Evolutionary conservation across 371 early-diverging fungal genomes (phyloP), one percentile per base, ranked within the genome.

Genomic region (Syncephalastrum monosporum): DNA sequence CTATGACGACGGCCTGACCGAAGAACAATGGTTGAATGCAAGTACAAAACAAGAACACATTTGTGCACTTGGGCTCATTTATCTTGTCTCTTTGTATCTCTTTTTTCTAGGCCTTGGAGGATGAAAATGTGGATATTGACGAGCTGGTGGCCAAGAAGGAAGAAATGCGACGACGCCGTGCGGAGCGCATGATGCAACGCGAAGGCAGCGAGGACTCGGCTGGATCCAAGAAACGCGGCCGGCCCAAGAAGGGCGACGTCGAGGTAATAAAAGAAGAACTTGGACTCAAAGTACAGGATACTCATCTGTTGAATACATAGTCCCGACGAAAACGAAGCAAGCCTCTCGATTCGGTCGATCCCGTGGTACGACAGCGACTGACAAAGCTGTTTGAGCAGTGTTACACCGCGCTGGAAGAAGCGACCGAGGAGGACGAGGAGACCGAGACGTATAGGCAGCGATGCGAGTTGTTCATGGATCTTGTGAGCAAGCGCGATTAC

Each of bases 1-100:
- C 13, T 96, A 97, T 70, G 94, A 93, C 62, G 97, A 98, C 61
- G 94, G 91, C 5, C 67, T 97, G 57, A 93, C 93, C 0, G 97
- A 98, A 60, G 96, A 95, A 38, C 93, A 97, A 71, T 98, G 86
- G 85, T 57, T 92, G 16, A 82, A 82, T 52, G 92, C 90, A 42
- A 74, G 68, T 57, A n/a, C 21, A 29, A 10, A n/a, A 33, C 47
- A n/a, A 14, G 42, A 13, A 43, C 5, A 14, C 5, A 16, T 15
- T 10, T 3, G 2, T 27, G 42, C 8, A 2, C 19, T 38, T 33
- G 10, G 47, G 19, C 24, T n/a, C 38, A 19, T 38, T 10, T 41
- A 21, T 41, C 16, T 0, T 43, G 27, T 50, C 41, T 43, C 1
- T 54, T 23, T 21, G 21, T 21, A 21, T 21, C 21, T 21, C 21